These are phyloP conservation scores for Leccinum barrowsii DNA, from an alignment of 768 basidiomycete species.

Conservation along the genomic window DNA sequence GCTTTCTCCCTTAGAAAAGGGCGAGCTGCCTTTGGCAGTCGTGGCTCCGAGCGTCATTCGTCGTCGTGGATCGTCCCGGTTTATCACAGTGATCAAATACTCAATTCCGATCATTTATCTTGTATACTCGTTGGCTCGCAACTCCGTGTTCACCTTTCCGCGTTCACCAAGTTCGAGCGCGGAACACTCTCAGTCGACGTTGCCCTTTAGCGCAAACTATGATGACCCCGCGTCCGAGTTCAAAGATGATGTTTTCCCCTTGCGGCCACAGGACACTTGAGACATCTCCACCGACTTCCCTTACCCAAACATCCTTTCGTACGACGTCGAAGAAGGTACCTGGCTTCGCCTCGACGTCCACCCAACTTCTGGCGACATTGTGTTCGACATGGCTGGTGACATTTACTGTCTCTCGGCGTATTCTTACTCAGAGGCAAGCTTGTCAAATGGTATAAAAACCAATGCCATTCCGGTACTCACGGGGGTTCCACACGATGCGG, in stretches of 20 bases:
- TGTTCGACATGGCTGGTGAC: slow-evolving; percentile 75
- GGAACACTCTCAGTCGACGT: slow-evolving; percentile 3
- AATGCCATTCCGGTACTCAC: slow-evolving; percentile 56
- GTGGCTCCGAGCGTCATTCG: not conserved
- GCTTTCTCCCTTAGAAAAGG: slow-evolving; percentile 15
- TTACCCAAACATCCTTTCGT: slow-evolving; percentile 62
- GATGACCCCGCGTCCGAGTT: slow-evolving; percentile 41
- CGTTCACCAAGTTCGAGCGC: not conserved
- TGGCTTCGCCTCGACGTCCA: slow-evolving; percentile 75
- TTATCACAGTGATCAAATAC: slow-evolving; percentile 16
- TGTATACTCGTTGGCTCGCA: slow-evolving; percentile 15
- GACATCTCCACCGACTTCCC: slow-evolving; percentile 75
- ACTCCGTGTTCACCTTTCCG: not conserved
- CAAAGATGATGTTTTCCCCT: slow-evolving; percentile 58
- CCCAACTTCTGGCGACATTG: slow-evolving; percentile 63
- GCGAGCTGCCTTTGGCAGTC: slow-evolving; percentile 16
- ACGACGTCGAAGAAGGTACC: slow-evolving; percentile 70
- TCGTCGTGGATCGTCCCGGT: not conserved
- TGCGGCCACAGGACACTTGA: slow-evolving; percentile 54
- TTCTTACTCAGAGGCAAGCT: slow-evolving; percentile 33
- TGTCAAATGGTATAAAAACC: slow-evolving; percentile 21
- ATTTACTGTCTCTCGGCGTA: slow-evolving; percentile 62
- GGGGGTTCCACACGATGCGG: slow-evolving; percentile 67
- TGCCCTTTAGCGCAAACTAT: slow-evolving; percentile 4
- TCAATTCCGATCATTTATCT: slow-evolving; percentile 20